phyloP scores from a whole-genome alignment of 140 eudicot genomes.

The Senecio squalidus region DNA sequence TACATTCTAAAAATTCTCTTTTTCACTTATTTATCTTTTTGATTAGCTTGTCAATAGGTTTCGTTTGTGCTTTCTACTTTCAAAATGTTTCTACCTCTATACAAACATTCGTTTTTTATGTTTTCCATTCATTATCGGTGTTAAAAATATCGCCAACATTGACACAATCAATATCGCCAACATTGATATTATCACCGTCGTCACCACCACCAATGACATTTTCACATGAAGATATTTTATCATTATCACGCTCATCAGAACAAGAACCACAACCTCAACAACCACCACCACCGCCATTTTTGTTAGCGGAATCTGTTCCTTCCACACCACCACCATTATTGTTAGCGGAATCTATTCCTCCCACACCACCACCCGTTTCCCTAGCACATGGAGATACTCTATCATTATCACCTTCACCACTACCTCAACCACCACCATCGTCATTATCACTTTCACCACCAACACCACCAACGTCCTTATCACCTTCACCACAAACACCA shows the following conservation, averaged over 20 bases:
- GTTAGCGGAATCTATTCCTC: too few species aligned
- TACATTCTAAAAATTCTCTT: slow-evolving; percentile 14
- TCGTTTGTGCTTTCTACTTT: slow-evolving; percentile 31
- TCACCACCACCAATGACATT: slow-evolving; percentile 12
- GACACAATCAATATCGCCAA: not conserved
- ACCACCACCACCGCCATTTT: not conserved
- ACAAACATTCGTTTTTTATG: slow-evolving; percentile 7
- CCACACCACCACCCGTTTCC: not conserved
- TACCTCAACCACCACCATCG: not conserved
- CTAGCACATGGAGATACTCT: not conserved
- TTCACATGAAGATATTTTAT: too few species aligned
- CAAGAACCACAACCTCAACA: not conserved
- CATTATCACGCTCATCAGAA: not conserved
- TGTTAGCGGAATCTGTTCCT: too few species aligned
- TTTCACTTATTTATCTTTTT: slow-evolving; percentile 35
- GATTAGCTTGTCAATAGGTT: slow-evolving; percentile 43
- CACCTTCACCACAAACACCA: not conserved
- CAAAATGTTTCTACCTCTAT: slow-evolving; percentile 20
- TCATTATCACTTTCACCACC: not conserved
- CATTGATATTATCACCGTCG: not conserved
- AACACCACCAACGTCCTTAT: not conserved
- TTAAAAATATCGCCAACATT: not conserved
- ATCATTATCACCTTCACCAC: not conserved
- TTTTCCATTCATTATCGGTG: not conserved
- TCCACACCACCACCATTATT: not conserved